Base-by-base conservation (phyloP, 768 basidiomycete species). In the Mycena capillaripes region DNA sequence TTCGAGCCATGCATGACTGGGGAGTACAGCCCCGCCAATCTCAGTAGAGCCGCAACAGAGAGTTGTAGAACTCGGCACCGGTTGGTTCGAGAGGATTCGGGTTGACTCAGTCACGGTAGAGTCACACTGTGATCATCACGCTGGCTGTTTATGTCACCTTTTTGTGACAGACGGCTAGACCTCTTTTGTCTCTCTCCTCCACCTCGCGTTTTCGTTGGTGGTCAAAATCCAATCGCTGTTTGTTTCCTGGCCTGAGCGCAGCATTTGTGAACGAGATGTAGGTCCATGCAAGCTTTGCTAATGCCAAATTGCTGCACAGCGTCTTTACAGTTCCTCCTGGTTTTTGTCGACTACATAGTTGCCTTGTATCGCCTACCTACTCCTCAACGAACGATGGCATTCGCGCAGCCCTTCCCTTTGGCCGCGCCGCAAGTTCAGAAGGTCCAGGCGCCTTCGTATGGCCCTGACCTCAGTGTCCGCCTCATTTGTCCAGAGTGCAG, bases 401-500 rank as follows among this genome's bases (percentile, higher is more conserved):
- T 90, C 79, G 84, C 89, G 65, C 92, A 95, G 81, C 94, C 94
- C 12, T 96, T 95, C 70, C 95, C 95, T 71, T 90, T 94, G 71
- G 92, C 93, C 59, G 87, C 87, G 42, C 87, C 89, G 38, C 85
- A 84, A 61, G 82, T 82, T 38, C 90, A 91, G 80, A 83, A 79
- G 50, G 83, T 87, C 32, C 88, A 89, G 75, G 89, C 88, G 63
- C 83, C 86, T 36, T 89, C 88, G 23, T 95, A 87, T 81, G 94
- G 92, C 32, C 95, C 94, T 40, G 95, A 96, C 82, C 88, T 96
- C 69, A 91, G 94, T 59, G 93, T 96, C 75, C 93, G 95, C 56
- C 91, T 96, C 77, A 94, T 97, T 76, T 99, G 97, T 80, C 97
- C 97, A 25, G 97, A 99, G 78, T 98, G 97, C 86, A 88, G 93